Evolutionary conservation across 2,329 filamentous ascomycete genomes (phyloP).

Genomic region (Magnaporthales sp.): DNA sequence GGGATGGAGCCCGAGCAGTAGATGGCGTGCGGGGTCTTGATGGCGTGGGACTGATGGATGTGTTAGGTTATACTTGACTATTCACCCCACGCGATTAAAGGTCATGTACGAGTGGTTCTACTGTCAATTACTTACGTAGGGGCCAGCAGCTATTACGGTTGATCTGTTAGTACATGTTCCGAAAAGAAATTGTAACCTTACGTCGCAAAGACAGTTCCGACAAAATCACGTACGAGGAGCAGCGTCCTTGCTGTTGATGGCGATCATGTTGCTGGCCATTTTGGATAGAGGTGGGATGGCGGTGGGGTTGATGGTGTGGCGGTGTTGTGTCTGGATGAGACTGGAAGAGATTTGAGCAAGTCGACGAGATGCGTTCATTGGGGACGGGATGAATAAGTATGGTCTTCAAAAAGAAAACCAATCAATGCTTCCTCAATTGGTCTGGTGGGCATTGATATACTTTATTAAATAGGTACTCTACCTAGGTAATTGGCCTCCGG

Average conservation of each 20-base stretch:
- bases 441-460: too few species aligned
- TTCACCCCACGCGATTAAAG: not conserved
- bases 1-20: slow-evolving; percentile 68
- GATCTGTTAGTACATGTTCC: not conserved
- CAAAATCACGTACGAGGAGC: slow-evolving; percentile 40
- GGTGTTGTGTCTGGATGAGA: not conserved
- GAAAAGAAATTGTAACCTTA: not conserved
- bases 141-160: slow-evolving; percentile 42
- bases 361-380: not conserved
- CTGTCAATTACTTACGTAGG: slow-evolving; percentile 43
- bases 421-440: too few species aligned
- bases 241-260: slow-evolving; percentile 50
- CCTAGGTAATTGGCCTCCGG: not conserved
- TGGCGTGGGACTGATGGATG: slow-evolving; percentile 39
- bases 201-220: not conserved
- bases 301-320: not conserved
- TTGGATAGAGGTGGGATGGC: slow-evolving; percentile 11
- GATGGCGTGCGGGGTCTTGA: slow-evolving; percentile 56
- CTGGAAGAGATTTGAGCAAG: not conserved
- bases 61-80: not conserved
- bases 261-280: slow-evolving; percentile 37
- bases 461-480: not conserved
- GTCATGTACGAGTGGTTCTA: not conserved
- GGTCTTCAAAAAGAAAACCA: not conserved
- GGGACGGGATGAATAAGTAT: not conserved